Evolutionary conservation across 495 filamentous ascomycete genomes (phyloP).

Genomic region (Daldinia vernicosa): DNA sequence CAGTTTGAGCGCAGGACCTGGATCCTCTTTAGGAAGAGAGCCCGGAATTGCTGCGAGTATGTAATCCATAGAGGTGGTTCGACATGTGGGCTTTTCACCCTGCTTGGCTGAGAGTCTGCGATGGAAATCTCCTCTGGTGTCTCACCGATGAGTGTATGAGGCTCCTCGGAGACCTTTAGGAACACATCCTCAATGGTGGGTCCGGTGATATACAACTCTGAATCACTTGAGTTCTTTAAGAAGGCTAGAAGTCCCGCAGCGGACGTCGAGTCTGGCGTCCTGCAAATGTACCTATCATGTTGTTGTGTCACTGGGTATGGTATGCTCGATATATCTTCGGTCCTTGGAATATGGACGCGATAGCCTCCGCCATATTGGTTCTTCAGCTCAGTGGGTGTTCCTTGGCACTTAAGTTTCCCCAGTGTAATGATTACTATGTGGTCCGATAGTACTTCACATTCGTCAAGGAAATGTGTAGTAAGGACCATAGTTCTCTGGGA

Average conservation of each 20-base stretch:
- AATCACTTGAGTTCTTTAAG: slow-evolving; percentile 62
- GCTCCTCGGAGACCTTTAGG: slow-evolving; percentile 71
- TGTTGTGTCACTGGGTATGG: slow-evolving; percentile 57
- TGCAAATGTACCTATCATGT: slow-evolving; percentile 68
- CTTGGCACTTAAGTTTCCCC: slow-evolving; percentile 66
- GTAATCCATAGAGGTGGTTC: slow-evolving; percentile 36
- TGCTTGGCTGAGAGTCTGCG: slow-evolving; percentile 28
- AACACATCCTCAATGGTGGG: slow-evolving; percentile 82
- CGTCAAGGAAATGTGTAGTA: slow-evolving; percentile 76
- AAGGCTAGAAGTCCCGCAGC: slow-evolving; percentile 63
- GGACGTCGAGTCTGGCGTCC: slow-evolving; percentile 61
- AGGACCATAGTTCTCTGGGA: slow-evolving; percentile 72
- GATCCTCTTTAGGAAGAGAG: slow-evolving; percentile 72
- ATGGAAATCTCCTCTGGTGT: slow-evolving; percentile 36
- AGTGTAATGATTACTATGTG: slow-evolving; percentile 72
- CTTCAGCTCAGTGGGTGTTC: slow-evolving; percentile 69
- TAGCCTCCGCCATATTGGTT: slow-evolving; percentile 71
- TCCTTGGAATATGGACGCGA: slow-evolving; percentile 66
- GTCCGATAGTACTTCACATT: slow-evolving; percentile 70
- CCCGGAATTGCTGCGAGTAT: slow-evolving; percentile 66
- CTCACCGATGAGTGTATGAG: slow-evolving; percentile 44
- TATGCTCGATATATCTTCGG: slow-evolving; percentile 47
- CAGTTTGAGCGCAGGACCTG: slow-evolving; percentile 72
- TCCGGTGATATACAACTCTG: slow-evolving; percentile 71
- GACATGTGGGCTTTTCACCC: slow-evolving; percentile 18